Base-by-base conservation (phyloP, 148 eudicot genomes). In the Camellia japonica region DNA sequence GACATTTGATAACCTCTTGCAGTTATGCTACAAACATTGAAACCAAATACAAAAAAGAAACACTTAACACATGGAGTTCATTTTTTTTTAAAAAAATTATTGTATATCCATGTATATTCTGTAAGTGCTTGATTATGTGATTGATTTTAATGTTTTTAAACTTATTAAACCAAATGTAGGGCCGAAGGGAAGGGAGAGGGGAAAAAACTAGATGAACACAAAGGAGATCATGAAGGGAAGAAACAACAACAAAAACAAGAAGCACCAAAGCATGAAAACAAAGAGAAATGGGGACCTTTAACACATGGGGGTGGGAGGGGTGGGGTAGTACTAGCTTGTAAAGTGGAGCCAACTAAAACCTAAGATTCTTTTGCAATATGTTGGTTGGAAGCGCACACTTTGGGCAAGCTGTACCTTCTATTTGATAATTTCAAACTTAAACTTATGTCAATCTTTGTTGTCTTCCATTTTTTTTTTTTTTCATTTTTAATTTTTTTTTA, bases 231-330 rank as follows among this genome's bases (percentile, higher is more conserved):
- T 23, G 49, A 11, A 30, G 38, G 38, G 59, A 38, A 61, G 44
- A 19, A 41, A 74, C 77, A 58, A 58, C 3, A 11, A 47, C 65
- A 74, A 74, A 18, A 65, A 74, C 77, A 42, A 74, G 64, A 42
- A 74, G 64, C 13, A 20, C 16, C 14, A 6, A 74, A 8, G 49
- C 15, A 55, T 7, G 20, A 74, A 74, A 58, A 74, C 64, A 58
- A 74, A 73, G 41, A 42, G 80, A 52, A 6, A 59, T 52, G 76
- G 76, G 77, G 77, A 74, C 77, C 77, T 56, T 74, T 5, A 56
- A 74, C 77, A 74, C 77, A 74, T 74, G 77, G 77, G 63, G 51
- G 49, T 59, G 78, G 47, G 82, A 59, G 74, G 59, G 3, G 46
- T 70, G 30, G 81, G 19, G 19, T 19, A 15, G 10, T 12, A 2